These are phyloP conservation scores for Tardiomyces blankii DNA, from an alignment of 1,139 yeast species.

Conservation along the genomic window DNA sequence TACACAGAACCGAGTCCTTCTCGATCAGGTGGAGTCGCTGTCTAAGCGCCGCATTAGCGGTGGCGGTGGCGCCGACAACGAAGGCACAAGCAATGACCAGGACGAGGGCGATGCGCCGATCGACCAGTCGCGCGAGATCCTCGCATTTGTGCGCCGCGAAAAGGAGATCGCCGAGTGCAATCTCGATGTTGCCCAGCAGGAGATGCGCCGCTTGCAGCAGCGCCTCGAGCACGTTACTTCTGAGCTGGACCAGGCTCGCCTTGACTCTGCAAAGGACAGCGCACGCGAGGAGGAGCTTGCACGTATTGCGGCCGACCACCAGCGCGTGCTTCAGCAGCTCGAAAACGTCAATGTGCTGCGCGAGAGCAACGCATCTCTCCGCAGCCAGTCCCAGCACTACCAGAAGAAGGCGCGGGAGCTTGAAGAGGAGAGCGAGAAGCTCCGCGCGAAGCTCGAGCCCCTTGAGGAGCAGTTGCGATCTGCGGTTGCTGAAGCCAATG, in stretches of 20 bases:
- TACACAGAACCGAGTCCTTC: not conserved
- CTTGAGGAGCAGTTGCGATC: slow-evolving; percentile 26
- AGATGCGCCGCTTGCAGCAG: slow-evolving; percentile 33
- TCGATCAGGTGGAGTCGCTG: slow-evolving; percentile 5
- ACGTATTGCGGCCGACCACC: slow-evolving; percentile 36
- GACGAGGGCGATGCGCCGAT: slow-evolving; percentile 25
- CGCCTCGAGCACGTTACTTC: slow-evolving; percentile 21
- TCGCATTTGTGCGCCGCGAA: slow-evolving; percentile 59
- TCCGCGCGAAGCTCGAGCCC: slow-evolving; percentile 25
- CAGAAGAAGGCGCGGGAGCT: slow-evolving; percentile 23
- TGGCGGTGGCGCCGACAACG: slow-evolving; percentile 5
- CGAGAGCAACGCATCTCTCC: slow-evolving; percentile 60
- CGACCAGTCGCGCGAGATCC: slow-evolving; percentile 34
- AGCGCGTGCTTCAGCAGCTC: slow-evolving; percentile 47
- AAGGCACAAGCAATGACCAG: slow-evolving; percentile 17
- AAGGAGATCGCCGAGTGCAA: slow-evolving; percentile 63
- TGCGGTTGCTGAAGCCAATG: slow-evolving; percentile 30
- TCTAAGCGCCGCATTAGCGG: not conserved
- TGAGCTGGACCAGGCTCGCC: slow-evolving; percentile 23
- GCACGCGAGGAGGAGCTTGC: slow-evolving; percentile 34
- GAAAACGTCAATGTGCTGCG: slow-evolving; percentile 59
- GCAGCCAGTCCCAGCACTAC: slow-evolving; percentile 38
- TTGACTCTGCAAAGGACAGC: slow-evolving; percentile 21
- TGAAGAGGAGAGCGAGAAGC: slow-evolving; percentile 25
- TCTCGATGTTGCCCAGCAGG: slow-evolving; percentile 38